Percentiles rank a stretch among this genome's conserved stretches.
Conservation (phyloP, 2,329 filamentous ascomycete species). For the Fusarium nodosum region DNA sequence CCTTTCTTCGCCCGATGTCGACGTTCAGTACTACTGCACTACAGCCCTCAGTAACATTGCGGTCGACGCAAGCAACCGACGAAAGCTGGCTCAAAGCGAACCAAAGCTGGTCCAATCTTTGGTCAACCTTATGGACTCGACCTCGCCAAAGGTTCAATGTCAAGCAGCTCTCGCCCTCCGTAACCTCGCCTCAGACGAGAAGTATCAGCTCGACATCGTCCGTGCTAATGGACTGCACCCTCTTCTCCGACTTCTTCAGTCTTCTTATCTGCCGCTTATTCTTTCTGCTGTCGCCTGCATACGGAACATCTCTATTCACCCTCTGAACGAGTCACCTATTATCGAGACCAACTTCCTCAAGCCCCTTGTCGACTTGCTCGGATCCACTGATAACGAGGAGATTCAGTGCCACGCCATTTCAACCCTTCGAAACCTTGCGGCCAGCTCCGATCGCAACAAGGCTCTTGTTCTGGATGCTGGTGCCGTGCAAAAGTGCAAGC, state of each 20-base stretch:
- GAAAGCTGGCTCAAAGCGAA: slow-evolving; percentile 91
- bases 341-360: slow-evolving; percentile 97
- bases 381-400: slow-evolving; percentile 97
- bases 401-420: slow-evolving; percentile 99
- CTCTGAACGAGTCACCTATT: slow-evolving; percentile 96
- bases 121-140: slow-evolving; percentile 97
- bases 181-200: slow-evolving; percentile 97
- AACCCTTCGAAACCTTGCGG: slow-evolving; percentile 92
- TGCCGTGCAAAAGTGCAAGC: slow-evolving; percentile 98
- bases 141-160: slow-evolving; percentile 97
- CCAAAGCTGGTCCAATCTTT: slow-evolving; percentile 92
- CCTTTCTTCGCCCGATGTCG: slow-evolving; percentile 91
- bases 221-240: slow-evolving; percentile 87
- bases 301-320: slow-evolving; percentile 98
- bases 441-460: slow-evolving; percentile 98
- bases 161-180: slow-evolving; percentile 94
- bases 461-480: slow-evolving; percentile 96
- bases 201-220: slow-evolving; percentile 98
- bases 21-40: slow-evolving; percentile 99
- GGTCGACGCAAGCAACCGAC: slow-evolving; percentile 90
- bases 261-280: slow-evolving; percentile 94
- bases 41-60: slow-evolving; percentile 99
- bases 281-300: slow-evolving; percentile 98
- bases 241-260: slow-evolving; percentile 90
- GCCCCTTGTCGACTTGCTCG: slow-evolving; percentile 91